Evolutionary conservation across 495 filamentous ascomycete species (phyloP).

Genomic region (Daldinia concentrica): DNA sequence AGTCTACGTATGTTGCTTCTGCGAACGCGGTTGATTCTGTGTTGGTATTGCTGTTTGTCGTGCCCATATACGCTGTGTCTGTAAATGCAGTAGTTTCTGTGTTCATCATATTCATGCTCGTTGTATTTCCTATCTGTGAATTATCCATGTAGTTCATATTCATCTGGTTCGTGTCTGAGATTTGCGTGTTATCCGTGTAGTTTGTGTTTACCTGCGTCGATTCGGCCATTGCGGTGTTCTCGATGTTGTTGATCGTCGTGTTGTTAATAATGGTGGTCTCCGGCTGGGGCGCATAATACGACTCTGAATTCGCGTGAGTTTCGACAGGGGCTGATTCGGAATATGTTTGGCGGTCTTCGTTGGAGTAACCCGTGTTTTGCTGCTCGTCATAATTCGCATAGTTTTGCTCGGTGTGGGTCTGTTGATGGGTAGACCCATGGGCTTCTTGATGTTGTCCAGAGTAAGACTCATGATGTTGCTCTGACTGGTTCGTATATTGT

Average conservation of each 20-base stretch:
- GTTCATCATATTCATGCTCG: constrained; percentile 3
- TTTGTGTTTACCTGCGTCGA: constrained; percentile 8
- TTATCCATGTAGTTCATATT: constrained; percentile 17
- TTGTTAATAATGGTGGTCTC: constrained; percentile 31
- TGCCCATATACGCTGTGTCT: not conserved
- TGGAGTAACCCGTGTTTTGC: constrained; percentile 10
- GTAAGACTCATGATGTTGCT: constrained; percentile 13
- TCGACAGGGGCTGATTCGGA: constrained; percentile 12
- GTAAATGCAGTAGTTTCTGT: constrained; percentile 1
- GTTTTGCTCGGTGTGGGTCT: constrained; percentile 11
- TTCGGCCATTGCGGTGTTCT: constrained; percentile 21
- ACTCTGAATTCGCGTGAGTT: constrained; percentile 12
- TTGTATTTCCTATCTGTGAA: constrained; percentile 1
- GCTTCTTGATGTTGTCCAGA: constrained; percentile 11
- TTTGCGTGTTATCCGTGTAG: constrained; percentile 18
- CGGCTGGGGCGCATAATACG: constrained; percentile 14
- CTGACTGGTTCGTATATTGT: constrained; percentile 5
- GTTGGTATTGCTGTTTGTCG: not conserved
- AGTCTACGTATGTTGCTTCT: constrained; percentile 22
- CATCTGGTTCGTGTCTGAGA: constrained; percentile 1
- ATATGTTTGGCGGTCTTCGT: constrained; percentile 15
- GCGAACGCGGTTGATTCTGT: not conserved
- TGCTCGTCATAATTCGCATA: constrained; percentile 10
- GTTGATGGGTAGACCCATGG: not conserved
- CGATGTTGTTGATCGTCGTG: constrained; percentile 27